phyloP scores from a whole-genome alignment of 2,329 filamentous ascomycete species.

The Exophiala bonariae region DNA sequence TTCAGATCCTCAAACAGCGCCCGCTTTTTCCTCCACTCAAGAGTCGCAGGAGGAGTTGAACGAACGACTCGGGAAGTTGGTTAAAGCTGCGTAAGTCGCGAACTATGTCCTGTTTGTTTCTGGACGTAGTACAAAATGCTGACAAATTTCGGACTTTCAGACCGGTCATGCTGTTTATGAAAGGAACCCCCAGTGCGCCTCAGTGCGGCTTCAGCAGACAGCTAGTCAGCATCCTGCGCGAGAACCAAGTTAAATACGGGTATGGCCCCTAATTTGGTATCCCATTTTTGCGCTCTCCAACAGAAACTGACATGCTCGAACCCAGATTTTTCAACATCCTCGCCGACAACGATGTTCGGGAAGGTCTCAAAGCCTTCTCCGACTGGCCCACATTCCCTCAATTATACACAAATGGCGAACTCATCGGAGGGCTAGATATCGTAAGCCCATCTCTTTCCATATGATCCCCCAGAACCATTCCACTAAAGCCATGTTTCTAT shows the following conservation, averaged over 20 bases:
- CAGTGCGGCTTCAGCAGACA: conserved; percentile 94
- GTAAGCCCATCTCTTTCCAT: conserved; percentile 57
- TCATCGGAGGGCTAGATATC: conserved; percentile 93
- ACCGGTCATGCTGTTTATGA: conserved; percentile 97
- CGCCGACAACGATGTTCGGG: conserved; percentile 93
- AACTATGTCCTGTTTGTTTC: not conserved
- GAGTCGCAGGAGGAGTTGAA: conserved; percentile 81
- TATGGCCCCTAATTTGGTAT: too few relatives aligned
- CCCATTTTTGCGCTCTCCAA: not conserved
- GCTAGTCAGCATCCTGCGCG: conserved; percentile 79
- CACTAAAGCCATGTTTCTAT: not conserved
- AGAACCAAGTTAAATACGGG: conserved; percentile 86
- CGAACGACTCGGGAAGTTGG: conserved; percentile 76
- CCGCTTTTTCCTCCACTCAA: conserved; percentile 48
- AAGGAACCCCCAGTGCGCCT: conserved; percentile 83
- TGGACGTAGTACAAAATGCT: not conserved
- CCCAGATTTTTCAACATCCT: conserved; percentile 92
- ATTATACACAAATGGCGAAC: conserved; percentile 84
- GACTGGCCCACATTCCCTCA: conserved; percentile 99
- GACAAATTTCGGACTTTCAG: conserved; percentile 8
- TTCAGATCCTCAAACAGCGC: conserved; percentile 47
- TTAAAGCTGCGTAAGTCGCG: conserved; percentile 77
- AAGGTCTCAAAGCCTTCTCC: conserved; percentile 95
- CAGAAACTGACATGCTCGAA: not conserved
- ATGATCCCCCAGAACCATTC: too few relatives aligned